Evolutionary conservation across 495 filamentous ascomycete genomes (phyloP).

Genomic region (Choiromyces venosus): DNA sequence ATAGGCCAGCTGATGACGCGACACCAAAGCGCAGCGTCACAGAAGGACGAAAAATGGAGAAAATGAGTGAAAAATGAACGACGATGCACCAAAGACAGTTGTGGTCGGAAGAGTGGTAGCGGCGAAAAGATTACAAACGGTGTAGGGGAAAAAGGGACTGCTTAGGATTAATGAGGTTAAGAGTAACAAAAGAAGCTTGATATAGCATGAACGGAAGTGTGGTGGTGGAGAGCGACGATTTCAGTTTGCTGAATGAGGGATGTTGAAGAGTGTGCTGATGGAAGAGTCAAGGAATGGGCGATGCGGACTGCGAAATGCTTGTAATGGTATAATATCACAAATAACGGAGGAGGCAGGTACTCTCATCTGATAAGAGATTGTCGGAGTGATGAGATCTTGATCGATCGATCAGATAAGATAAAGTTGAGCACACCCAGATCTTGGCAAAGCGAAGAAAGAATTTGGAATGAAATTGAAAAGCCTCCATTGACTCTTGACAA

Average conservation of each 20-base stretch:
- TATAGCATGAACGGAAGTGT: neutral
- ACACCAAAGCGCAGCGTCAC: neutral
- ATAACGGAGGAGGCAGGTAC: neutral
- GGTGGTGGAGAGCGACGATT: neutral
- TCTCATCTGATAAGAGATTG: neutral
- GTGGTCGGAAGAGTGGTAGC: neutral
- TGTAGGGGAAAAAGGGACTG: neutral
- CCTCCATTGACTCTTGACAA: neutral
- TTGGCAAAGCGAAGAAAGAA: neutral
- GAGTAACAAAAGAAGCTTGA: neutral
- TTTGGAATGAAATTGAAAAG: no score
- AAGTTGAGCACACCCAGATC: neutral
- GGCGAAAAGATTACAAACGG: neutral
- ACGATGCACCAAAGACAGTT: neutral
- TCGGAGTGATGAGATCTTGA: neutral
- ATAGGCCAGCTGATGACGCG: neutral
- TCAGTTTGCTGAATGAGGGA: neutral
- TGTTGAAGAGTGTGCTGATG: neutral
- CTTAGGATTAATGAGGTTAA: neutral
- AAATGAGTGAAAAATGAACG: neutral
- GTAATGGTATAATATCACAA: neutral
- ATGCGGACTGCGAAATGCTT: neutral
- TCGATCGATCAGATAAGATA: neutral
- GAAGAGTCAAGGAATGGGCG: neutral
- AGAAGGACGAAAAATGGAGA: neutral